Conservation (phyloP, 2,329 filamentous ascomycete species). For the Hypoxylon sp. region DNA sequence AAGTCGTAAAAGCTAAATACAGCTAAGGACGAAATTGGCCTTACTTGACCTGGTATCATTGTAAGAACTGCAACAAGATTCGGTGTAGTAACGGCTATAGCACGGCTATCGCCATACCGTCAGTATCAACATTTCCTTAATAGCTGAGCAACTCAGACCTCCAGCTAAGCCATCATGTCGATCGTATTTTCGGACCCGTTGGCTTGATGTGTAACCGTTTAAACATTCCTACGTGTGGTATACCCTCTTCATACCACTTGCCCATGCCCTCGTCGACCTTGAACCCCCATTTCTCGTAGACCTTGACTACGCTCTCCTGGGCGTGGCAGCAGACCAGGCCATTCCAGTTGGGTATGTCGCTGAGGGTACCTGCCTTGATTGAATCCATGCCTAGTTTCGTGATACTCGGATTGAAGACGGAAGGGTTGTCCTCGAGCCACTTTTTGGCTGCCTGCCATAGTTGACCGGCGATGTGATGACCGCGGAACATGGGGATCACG, state of each 20-base stretch:
- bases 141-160: background rate
- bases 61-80: conserved; percentile 14
- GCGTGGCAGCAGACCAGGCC: conserved; percentile 86
- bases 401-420: conserved; percentile 66
- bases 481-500: conserved; percentile 74
- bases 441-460: conserved; percentile 75
- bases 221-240: conserved; percentile 89
- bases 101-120: background rate
- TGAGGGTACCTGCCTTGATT: conserved; percentile 56
- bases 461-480: conserved; percentile 72
- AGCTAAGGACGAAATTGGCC: conserved; percentile 21
- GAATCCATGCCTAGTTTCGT: conserved; percentile 60
- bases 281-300: conserved; percentile 83
- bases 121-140: background rate
- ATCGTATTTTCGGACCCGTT: conserved; percentile 37
- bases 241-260: conserved; percentile 85
- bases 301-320: conserved; percentile 72
- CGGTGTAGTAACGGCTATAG: conserved; percentile 9
- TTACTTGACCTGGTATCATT: conserved; percentile 36
- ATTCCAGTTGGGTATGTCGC: conserved; percentile 71
- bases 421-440: conserved; percentile 75
- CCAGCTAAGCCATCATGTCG: background rate
- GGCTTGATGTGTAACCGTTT: conserved; percentile 58
- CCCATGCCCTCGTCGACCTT: conserved; percentile 78
- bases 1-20: conserved; percentile 7